Conservation (phyloP, 2,329 filamentous ascomycete species). For the Ascocoryne sarcoides region DNA sequence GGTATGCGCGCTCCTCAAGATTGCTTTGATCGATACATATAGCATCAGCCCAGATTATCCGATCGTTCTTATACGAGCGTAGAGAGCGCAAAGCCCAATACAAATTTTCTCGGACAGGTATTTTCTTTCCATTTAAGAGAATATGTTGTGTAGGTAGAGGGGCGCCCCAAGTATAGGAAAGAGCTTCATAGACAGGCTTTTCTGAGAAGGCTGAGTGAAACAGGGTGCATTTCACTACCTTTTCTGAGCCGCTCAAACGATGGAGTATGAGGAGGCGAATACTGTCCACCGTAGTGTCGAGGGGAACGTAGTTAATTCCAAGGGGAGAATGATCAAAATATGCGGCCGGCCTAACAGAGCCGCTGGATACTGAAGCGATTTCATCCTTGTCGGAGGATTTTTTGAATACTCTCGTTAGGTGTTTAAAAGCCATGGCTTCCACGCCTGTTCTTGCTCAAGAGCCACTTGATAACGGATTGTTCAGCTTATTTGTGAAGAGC, state of each 20-base stretch:
- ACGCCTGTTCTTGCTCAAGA: too few relatives aligned
- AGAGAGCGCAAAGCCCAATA: conserved; percentile 2
- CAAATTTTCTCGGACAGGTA: conserved; percentile 5
- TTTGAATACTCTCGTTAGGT: too few relatives aligned
- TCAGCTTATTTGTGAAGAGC: too few relatives aligned
- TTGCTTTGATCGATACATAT: conserved; percentile 18
- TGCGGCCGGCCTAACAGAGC: too few relatives aligned
- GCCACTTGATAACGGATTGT: too few relatives aligned
- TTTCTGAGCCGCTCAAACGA: background rate
- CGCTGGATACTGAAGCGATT: too few relatives aligned
- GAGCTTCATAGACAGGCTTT: conserved; percentile 6
- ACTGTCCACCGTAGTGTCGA: background rate
- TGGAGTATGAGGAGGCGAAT: conserved; percentile 1
- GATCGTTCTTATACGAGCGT: background rate
- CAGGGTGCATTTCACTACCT: background rate
- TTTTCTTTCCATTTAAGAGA: background rate
- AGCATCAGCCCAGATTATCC: conserved; percentile 11
- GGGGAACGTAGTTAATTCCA: too few relatives aligned
- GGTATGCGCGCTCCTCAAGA: conserved; percentile 10
- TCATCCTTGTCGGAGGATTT: too few relatives aligned
- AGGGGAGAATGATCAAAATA: too few relatives aligned
- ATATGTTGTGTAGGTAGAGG: background rate
- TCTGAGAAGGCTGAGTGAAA: background rate
- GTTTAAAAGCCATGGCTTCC: too few relatives aligned
- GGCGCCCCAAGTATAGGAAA: conserved; percentile 12